Base-by-base conservation (phyloP, 1,139 yeast genomes). In the Diutina pseudorugosa region DNA sequence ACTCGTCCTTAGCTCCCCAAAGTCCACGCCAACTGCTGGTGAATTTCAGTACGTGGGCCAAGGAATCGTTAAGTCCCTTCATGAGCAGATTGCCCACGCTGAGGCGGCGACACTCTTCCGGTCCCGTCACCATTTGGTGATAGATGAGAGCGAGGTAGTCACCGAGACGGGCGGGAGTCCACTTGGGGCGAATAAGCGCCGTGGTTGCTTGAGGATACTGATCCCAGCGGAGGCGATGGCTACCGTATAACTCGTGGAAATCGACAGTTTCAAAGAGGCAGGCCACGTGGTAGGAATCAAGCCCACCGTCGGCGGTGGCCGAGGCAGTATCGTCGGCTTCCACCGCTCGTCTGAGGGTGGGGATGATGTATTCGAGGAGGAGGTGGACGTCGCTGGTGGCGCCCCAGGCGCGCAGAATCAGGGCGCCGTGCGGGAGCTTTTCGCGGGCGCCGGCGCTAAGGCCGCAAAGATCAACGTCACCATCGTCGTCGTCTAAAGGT, bases 371-470 rank as follows among this genome's bases (percentile, higher is more conserved):
- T 11, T 73, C 70, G 11, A 77, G 58, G 1, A 85, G 65, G 1
- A 76, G 63, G 9, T 69, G 59, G 18, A 83, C 68, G 0, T 85
- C 72, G 47, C 73, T 74, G 51, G 70, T 68, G 1, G 91, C 91
- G 9, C 81, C 75, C 90, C 91, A 84, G 0, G 79, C 70, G 42
- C 72, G 63, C 25, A 69, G 66, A 30, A 83, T 62, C 1, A 82
- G 74, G 2, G 76, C 71, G 53, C 75, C 77, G 50, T 69, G 68
- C 0, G 82, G 80, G 25, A 72, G 64, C 60, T 86, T 87, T n/a
- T 81, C 80, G 52, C 76, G 77, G 0, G 82, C 80, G 55, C 70
- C 77, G 18, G 65, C 64, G 0, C 88, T 78, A 83, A 85, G 77
- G 2, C 91, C 91, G 1, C 75, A 65, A 4, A 43, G 1, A 88